phyloP scores from a whole-genome alignment of 208 protist species.

The Novymonas esmeraldas region DNA sequence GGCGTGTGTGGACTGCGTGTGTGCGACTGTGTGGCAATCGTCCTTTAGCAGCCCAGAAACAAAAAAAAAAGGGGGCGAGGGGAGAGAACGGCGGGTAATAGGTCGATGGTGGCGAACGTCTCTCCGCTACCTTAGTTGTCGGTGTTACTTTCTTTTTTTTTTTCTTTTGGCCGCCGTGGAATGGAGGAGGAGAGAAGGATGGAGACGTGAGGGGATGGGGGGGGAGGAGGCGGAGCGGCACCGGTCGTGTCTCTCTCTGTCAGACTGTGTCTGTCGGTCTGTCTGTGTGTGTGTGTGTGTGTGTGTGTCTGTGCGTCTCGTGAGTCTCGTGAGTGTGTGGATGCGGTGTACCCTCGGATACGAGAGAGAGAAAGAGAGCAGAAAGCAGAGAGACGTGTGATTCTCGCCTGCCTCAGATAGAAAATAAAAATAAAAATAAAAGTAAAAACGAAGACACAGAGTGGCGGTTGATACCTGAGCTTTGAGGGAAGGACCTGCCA shows the following conservation, averaged over 20 bases:
- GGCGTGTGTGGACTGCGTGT: no score
- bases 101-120: no score
- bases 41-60: no score
- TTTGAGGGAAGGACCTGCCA: neutral
- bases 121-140: no score
- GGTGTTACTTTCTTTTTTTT: no score
- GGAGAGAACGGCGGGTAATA: no score
- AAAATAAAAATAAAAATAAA: conserved; percentile 6
- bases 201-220: neutral
- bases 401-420: neutral
- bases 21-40: no score
- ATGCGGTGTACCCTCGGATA: neutral
- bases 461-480: neutral
- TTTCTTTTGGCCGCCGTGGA: neutral
- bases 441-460: neutral
- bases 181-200: neutral
- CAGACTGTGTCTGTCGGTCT: no score
- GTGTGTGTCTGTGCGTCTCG: no score
- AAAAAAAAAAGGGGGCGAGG: no score
- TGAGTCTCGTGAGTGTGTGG: neutral
- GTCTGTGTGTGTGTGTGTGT: no score
- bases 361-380: neutral
- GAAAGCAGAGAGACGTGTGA: neutral
- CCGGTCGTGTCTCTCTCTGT: no score
- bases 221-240: neutral